phyloP scores from a whole-genome alignment of 1,284 basidiomycete genomes.

The Stereum hirsutum region DNA sequence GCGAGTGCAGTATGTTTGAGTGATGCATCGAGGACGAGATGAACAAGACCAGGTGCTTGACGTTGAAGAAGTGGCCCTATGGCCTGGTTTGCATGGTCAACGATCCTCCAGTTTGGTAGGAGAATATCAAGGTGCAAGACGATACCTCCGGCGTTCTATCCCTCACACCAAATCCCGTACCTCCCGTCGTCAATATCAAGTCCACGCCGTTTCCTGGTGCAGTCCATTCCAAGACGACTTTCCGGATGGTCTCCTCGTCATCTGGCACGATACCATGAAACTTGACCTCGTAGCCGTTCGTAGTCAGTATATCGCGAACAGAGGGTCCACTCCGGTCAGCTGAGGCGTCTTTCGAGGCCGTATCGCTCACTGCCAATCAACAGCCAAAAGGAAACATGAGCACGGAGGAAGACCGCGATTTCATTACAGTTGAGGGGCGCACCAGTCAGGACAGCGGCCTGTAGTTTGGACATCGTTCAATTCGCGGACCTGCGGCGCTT shows the following conservation, averaged over 20 bases:
- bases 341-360: slow-evolving; percentile 39
- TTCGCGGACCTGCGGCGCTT: no score
- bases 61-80: slow-evolving; percentile 65
- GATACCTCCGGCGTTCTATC: slow-evolving; percentile 77
- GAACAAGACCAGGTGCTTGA: slow-evolving; percentile 71
- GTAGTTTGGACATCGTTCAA: no score
- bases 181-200: slow-evolving; percentile 76
- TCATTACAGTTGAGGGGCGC: no score
- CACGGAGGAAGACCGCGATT: no score
- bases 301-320: slow-evolving; percentile 40
- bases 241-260: slow-evolving; percentile 42
- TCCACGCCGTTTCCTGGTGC: slow-evolving; percentile 35
- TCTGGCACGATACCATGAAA: slow-evolving; percentile 46
- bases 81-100: slow-evolving; percentile 38
- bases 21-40: slow-evolving; percentile 62
- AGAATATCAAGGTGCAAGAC: slow-evolving; percentile 2
- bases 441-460: no score
- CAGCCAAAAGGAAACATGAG: not conserved
- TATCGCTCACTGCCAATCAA: slow-evolving; percentile 52
- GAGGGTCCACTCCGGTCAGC: slow-evolving; percentile 59
- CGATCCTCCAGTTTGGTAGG: not conserved
- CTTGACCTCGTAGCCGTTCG: slow-evolving; percentile 29
- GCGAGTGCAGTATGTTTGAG: slow-evolving; percentile 72
- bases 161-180: slow-evolving; percentile 76
- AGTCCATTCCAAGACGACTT: slow-evolving; percentile 36